These are phyloP conservation scores for Pseudogymnoascus pannorum DNA, from an alignment of 2,329 filamentous ascomycete genomes.

Conservation along the genomic window DNA sequence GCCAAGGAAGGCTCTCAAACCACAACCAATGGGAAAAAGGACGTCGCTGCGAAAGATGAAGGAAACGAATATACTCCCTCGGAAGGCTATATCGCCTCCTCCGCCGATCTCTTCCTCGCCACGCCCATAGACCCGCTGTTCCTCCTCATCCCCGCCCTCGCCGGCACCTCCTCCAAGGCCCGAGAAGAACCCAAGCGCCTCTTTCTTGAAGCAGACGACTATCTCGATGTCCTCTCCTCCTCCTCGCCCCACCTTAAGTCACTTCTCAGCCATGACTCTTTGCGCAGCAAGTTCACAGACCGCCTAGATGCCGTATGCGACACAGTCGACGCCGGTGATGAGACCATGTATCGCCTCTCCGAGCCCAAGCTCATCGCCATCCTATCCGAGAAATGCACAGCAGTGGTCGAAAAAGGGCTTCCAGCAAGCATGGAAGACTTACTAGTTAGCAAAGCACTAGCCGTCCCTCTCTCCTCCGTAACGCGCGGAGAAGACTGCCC, in stretches of 20 bases:
- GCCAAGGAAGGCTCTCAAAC: constrained; percentile 8
- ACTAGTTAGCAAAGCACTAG: constrained; percentile 69
- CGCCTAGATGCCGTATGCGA: constrained; percentile 71
- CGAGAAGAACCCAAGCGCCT: constrained; percentile 48
- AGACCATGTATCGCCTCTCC: constrained; percentile 76
- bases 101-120: constrained; percentile 71
- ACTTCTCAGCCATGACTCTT: constrained; percentile 41
- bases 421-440: constrained; percentile 78
- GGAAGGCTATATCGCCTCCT: constrained; percentile 52
- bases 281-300: constrained; percentile 48
- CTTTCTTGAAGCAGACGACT: constrained; percentile 64
- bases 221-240: constrained; percentile 56
- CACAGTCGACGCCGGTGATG: constrained; percentile 72
- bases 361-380: constrained; percentile 60
- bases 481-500: constrained; percentile 44
- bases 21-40: constrained; percentile 6
- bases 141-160: constrained; percentile 67
- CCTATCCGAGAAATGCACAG: constrained; percentile 63
- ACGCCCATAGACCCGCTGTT: constrained; percentile 82
- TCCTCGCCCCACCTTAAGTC: constrained; percentile 50
- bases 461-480: constrained; percentile 66
- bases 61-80: constrained; percentile 12
- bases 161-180: constrained; percentile 34
- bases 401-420: constrained; percentile 57
- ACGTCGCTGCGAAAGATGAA: constrained; percentile 19